These are phyloP conservation scores for Ceratocystis albifundus DNA, from an alignment of 2,329 filamentous ascomycete species.

Conservation along the genomic window DNA sequence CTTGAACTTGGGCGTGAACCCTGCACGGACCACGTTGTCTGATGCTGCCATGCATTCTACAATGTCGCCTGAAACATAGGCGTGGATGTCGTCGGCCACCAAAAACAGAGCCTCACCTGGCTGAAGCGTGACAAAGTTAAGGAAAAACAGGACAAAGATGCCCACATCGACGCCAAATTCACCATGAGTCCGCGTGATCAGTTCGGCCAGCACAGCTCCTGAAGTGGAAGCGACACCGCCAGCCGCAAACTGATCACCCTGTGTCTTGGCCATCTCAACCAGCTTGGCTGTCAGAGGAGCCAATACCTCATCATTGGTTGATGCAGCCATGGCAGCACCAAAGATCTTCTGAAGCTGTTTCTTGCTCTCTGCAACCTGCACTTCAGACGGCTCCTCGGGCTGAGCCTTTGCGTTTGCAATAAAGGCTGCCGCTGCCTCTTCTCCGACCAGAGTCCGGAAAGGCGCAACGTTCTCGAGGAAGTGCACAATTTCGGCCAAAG, in stretches of 20 bases:
- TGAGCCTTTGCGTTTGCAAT: constrained; percentile 37
- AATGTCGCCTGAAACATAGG: constrained; percentile 85
- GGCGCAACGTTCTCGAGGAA: constrained; percentile 54
- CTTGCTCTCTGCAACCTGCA: constrained; percentile 45
- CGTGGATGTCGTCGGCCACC: constrained; percentile 93
- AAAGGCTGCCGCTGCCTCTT: constrained; percentile 48
- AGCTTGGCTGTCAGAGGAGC: constrained; percentile 43
- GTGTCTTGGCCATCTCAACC: constrained; percentile 55
- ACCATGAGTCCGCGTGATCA: constrained; percentile 64
- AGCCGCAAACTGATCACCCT: constrained; percentile 62
- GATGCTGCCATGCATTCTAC: constrained; percentile 98
- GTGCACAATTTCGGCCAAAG: constrained; percentile 71
- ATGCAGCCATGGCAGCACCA: constrained; percentile 66
- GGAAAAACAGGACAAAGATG: constrained; percentile 89
- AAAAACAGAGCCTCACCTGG: constrained; percentile 93
- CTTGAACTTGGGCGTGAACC: constrained; percentile 98
- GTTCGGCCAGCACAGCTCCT: constrained; percentile 59
- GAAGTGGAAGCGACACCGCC: constrained; percentile 56
- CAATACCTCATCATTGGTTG: constrained; percentile 48
- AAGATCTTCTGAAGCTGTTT: constrained; percentile 71
- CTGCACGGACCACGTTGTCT: constrained; percentile 96
- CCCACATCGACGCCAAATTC: constrained; percentile 88
- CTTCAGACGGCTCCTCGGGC: constrained; percentile 36
- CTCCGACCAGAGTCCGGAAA: constrained; percentile 55
- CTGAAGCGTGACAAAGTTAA: constrained; percentile 82